Evolutionary conservation across 2,329 filamentous ascomycete species (phyloP).

Genomic region (Aureobasidium sp.): DNA sequence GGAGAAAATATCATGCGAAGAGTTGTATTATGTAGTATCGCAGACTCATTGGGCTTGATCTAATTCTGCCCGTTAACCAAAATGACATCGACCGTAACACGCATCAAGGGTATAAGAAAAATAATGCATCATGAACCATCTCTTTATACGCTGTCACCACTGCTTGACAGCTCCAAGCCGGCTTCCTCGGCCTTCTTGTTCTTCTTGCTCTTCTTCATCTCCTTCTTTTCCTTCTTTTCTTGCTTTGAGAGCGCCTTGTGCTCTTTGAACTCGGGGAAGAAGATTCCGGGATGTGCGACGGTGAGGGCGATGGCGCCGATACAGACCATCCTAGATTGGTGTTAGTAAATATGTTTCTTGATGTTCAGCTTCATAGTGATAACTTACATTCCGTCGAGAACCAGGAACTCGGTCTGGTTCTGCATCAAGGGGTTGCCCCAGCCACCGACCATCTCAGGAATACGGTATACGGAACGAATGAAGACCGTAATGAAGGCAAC

Average conservation of each 20-base stretch:
- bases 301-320: slow-evolving; percentile 33
- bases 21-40: neutral
- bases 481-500: slow-evolving; percentile 57
- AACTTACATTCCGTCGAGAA: slow-evolving; percentile 40
- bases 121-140: neutral
- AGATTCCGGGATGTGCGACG: slow-evolving; percentile 37
- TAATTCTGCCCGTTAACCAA: neutral
- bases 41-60: neutral
- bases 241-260: neutral
- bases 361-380: neutral
- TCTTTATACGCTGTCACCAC: slow-evolving; percentile 6
- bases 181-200: neutral
- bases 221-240: neutral
- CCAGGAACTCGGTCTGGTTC: slow-evolving; percentile 38
- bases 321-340: slow-evolving; percentile 34
- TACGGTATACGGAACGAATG: slow-evolving; percentile 47
- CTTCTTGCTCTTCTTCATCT: neutral
- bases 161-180: neutral
- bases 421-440: slow-evolving; percentile 41
- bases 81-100: neutral
- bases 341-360: neutral
- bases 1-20: neutral
- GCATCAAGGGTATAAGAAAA: slow-evolving; percentile 4
- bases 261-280: slow-evolving; percentile 25
- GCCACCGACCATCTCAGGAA: slow-evolving; percentile 42